A percentile compares a stretch with the other conserved stretches of the same genome.
phyloP scores from a whole-genome alignment of 768 basidiomycete genomes.

The Cubamyces lactineus region DNA sequence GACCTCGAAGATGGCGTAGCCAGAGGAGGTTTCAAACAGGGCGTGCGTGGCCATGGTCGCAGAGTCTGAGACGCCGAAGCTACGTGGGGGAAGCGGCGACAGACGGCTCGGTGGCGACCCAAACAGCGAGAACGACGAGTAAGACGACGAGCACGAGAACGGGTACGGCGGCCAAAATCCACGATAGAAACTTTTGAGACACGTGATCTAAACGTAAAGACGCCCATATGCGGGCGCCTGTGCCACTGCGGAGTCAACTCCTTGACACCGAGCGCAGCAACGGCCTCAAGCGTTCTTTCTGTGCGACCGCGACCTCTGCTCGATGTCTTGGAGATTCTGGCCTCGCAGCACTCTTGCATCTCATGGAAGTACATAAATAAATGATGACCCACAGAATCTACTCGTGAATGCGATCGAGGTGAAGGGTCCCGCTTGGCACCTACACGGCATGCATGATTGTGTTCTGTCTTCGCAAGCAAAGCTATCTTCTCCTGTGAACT shows the following conservation, averaged over 20 bases:
- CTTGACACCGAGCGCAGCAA: not conserved
- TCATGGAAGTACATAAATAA: too few species aligned
- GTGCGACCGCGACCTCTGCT: not conserved
- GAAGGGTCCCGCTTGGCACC: too few species aligned
- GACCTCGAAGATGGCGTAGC: conserved; percentile 91
- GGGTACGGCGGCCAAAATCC: conserved; percentile 12
- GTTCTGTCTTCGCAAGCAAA: too few species aligned
- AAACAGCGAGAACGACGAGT: conserved; percentile 7
- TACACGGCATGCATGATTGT: too few species aligned
- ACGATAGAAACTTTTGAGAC: conserved; percentile 23
- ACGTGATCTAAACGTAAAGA: conserved; percentile 1
- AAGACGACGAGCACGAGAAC: conserved; percentile 17
- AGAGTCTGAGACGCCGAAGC: not conserved
- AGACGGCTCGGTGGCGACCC: conserved; percentile 3
- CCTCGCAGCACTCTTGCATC: too few species aligned
- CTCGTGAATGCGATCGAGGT: too few species aligned
- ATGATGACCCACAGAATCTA: not conserved
- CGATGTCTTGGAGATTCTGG: not conserved
- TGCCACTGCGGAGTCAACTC: not conserved
- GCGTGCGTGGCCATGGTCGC: conserved; percentile 74
- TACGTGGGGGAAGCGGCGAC: not conserved
- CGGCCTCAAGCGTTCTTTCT: not conserved
- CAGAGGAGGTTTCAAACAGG: conserved; percentile 92
- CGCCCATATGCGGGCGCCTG: not conserved
- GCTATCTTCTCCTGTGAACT: too few species aligned